phyloP scores from a whole-genome alignment of 2,329 filamentous ascomycete species.

The Sporothrix inflata region DNA sequence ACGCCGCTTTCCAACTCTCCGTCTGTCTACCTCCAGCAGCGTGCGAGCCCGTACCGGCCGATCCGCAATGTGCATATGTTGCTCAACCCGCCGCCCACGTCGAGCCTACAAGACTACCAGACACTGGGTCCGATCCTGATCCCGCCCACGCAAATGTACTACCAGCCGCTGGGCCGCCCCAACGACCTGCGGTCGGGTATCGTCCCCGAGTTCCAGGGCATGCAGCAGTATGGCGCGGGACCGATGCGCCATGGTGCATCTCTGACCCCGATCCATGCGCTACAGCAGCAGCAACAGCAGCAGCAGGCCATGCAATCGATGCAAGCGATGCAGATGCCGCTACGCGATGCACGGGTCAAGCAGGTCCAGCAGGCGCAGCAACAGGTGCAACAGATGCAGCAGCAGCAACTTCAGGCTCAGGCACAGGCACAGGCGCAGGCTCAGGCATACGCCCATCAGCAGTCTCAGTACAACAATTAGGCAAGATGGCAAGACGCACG shows the following conservation, averaged over 20 bases:
- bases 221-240: constrained; percentile 17
- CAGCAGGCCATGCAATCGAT: constrained; percentile 2
- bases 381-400: background rate
- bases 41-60: constrained; percentile 89
- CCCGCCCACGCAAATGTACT: constrained; percentile 76
- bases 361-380: constrained; percentile 11
- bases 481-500: background rate
- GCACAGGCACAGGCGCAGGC: background rate
- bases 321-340: constrained; percentile 17
- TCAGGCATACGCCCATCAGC: constrained; percentile 14
- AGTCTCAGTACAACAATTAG: constrained; percentile 16
- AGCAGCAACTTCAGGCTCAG: constrained; percentile 10
- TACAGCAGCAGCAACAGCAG: constrained; percentile 29
- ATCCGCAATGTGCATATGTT: constrained; percentile 87
- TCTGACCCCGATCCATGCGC: constrained; percentile 28
- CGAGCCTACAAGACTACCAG: constrained; percentile 75
- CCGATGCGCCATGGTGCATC: constrained; percentile 29
- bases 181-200: constrained; percentile 70
- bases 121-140: constrained; percentile 47
- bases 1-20: constrained; percentile 79
- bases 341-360: constrained; percentile 22
- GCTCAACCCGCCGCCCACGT: constrained; percentile 82
- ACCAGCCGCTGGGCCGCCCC: constrained; percentile 74
- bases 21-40: constrained; percentile 82
- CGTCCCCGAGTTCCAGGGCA: constrained; percentile 62